Evolutionary conservation across 2,329 filamentous ascomycete genomes (phyloP).

Genomic region (Pseudogymnoascus sp.): DNA sequence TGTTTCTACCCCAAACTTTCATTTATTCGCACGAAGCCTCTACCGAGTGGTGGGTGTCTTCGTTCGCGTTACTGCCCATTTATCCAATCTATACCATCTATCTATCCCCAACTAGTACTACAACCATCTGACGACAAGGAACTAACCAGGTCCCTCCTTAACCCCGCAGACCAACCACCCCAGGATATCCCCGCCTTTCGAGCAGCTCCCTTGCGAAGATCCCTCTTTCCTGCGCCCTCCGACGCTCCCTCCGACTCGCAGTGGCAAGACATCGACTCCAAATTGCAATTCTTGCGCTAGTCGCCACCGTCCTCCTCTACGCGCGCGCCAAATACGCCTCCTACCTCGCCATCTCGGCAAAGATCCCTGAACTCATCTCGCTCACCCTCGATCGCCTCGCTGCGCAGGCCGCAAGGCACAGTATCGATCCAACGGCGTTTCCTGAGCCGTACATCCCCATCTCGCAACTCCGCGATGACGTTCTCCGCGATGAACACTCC

Average conservation of each 20-base stretch:
- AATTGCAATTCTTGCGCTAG: conserved; percentile 58
- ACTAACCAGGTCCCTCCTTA: conserved; percentile 82
- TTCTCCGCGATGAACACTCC: conserved; percentile 73
- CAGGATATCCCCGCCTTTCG: conserved; percentile 59
- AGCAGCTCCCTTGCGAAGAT: conserved; percentile 87
- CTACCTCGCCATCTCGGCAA: conserved; percentile 56
- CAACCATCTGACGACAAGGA: conserved; percentile 17
- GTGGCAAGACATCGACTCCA: conserved; percentile 81
- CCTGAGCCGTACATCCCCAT: conserved; percentile 77
- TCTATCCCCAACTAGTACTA: background rate
- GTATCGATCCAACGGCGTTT: conserved; percentile 49
- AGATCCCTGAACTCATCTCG: conserved; percentile 75
- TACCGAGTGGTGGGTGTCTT: background rate
- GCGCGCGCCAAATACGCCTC: conserved; percentile 54
- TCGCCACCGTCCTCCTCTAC: conserved; percentile 49
- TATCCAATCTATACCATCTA: background rate
- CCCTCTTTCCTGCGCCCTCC: conserved; percentile 75
- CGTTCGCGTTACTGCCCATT: background rate
- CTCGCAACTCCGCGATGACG: conserved; percentile 83
- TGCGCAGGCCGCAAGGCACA: conserved; percentile 74
- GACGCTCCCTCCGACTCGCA: conserved; percentile 68
- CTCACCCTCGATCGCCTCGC: conserved; percentile 78
- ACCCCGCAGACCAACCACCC: conserved; percentile 62
- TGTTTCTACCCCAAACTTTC: background rate
- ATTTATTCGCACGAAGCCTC: background rate